Conservation (phyloP, 129 eudicot genomes). For the Lonicera japonica region DNA sequence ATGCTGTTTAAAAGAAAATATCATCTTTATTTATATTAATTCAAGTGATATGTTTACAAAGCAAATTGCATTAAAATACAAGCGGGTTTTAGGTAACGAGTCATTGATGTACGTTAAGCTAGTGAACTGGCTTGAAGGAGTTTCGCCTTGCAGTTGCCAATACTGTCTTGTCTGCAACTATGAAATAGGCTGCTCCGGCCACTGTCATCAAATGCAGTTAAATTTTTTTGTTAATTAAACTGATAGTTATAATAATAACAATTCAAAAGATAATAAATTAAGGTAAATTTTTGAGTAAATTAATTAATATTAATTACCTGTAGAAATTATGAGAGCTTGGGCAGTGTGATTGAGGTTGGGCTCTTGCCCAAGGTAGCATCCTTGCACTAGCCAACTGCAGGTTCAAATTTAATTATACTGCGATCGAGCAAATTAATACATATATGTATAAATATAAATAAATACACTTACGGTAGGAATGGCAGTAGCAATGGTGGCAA, state of each 20-base stretch:
- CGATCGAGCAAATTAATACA: no score
- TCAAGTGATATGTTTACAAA: no score
- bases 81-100: no score
- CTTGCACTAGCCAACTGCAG: constrained; percentile 79
- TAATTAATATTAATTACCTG: constrained; percentile 35
- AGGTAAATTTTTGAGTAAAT: neutral
- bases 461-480: constrained; percentile 75
- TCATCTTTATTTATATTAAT: no score
- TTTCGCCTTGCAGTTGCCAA: constrained; percentile 62
- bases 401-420: no score
- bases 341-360: constrained; percentile 84
- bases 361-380: constrained; percentile 93
- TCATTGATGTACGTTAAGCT: no score
- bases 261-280: no score
- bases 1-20: no score
- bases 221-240: no score
- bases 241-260: neutral
- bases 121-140: constrained; percentile 45
- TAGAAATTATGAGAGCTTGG: constrained; percentile 88
- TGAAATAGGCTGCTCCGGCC: constrained; percentile 90
- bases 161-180: constrained; percentile 88
- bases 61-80: no score
- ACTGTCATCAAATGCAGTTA: constrained; percentile 34
- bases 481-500: constrained; percentile 85
- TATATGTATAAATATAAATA: no score